A percentile compares a stretch with the other conserved stretches of the same genome.
phyloP scores from a whole-genome alignment of 495 filamentous ascomycete genomes.

The Podospora fimiseda region DNA sequence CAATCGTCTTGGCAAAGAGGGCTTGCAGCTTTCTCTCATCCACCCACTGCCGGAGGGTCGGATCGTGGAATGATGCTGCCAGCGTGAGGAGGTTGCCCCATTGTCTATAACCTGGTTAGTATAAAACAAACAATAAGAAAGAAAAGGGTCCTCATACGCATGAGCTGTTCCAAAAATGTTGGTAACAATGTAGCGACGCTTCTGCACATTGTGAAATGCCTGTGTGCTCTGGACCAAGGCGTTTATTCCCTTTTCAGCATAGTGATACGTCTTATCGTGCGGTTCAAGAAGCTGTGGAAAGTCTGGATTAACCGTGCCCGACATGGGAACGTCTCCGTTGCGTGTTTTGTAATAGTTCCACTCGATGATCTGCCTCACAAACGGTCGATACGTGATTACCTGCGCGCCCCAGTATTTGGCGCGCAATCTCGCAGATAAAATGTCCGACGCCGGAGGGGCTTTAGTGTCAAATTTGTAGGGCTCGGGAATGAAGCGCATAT shows the following conservation, averaged over 20 bases:
- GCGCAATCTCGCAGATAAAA: constrained; percentile 76
- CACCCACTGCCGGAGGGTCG: constrained; percentile 47
- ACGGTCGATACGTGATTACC: constrained; percentile 83
- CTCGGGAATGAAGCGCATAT: constrained; percentile 32
- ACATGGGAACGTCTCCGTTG: constrained; percentile 15
- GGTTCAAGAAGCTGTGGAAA: too few relatives aligned
- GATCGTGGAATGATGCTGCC: constrained; percentile 65
- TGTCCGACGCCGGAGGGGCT: constrained; percentile 63
- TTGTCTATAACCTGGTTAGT: constrained; percentile 55
- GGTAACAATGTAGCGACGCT: constrained; percentile 71
- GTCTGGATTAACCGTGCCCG: too few relatives aligned
- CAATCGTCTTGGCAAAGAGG: constrained; percentile 60
- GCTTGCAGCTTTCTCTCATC: constrained; percentile 40
- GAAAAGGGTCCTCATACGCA: constrained; percentile 61
- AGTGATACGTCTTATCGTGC: constrained; percentile 34
- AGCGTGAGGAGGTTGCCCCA: constrained; percentile 93
- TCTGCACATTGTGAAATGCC: constrained; percentile 68
- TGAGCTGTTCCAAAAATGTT: constrained; percentile 95
- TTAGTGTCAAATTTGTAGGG: constrained; percentile 61
- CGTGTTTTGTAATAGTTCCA: constrained; percentile 26
- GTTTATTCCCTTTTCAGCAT: constrained; percentile 53
- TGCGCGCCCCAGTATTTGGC: constrained; percentile 92
- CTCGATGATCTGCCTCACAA: constrained; percentile 61
- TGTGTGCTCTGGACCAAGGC: constrained; percentile 79
- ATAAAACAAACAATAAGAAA: not conserved